Conservation (phyloP, 179 eudicot species). For the Beta lomatogona region DNA sequence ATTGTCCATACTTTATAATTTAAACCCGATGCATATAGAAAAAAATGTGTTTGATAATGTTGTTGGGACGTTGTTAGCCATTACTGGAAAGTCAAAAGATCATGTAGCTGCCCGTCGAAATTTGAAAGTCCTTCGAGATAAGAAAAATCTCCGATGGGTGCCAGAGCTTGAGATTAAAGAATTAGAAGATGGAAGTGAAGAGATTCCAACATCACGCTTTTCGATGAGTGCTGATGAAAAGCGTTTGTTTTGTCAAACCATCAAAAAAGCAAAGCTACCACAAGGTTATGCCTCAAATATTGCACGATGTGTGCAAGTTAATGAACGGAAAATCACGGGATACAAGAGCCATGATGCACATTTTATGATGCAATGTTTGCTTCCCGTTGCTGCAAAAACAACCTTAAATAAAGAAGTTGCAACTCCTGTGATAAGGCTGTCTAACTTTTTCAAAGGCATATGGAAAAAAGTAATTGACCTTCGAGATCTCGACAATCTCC, state of each 20-base stretch:
- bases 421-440: background rate
- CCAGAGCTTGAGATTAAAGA: conserved; percentile 4
- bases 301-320: background rate
- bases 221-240: background rate
- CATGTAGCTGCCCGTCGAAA: conserved; percentile 16
- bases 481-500: background rate
- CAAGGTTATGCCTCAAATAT: conserved; percentile 8
- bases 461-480: background rate
- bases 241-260: background rate
- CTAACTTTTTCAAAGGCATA: background rate
- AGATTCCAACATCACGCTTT: background rate
- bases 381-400: background rate
- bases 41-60: conserved; percentile 38
- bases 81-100: conserved; percentile 31
- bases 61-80: conserved; percentile 24
- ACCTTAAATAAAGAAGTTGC: background rate
- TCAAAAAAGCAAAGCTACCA: conserved; percentile 4
- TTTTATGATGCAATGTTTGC: background rate
- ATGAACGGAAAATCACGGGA: background rate
- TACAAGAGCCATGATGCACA: background rate
- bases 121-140: conserved; percentile 13
- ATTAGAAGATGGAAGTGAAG: conserved; percentile 4
- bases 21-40: conserved; percentile 40
- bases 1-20: conserved; percentile 10
- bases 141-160: background rate